These are phyloP conservation scores for Penicillium chermesinum DNA, from an alignment of 495 filamentous ascomycete species.

Conservation along the genomic window DNA sequence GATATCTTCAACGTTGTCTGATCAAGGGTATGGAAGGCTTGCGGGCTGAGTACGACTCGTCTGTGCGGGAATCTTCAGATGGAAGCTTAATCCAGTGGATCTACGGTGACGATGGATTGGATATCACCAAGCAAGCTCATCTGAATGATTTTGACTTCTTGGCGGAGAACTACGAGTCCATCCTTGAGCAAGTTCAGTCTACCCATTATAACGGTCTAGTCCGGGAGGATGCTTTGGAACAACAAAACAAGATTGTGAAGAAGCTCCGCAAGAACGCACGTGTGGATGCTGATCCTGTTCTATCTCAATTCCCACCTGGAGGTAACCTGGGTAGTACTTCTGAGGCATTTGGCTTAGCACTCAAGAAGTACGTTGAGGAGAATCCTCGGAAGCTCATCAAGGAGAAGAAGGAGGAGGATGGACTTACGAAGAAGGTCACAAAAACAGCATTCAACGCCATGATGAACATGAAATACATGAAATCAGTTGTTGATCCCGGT, in stretches of 20 bases:
- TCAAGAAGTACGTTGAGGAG: slow-evolving; percentile 61
- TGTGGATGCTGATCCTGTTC: slow-evolving; percentile 67
- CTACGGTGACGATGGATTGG: slow-evolving; percentile 94
- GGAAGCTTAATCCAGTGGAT: slow-evolving; percentile 91
- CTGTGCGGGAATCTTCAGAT: slow-evolving; percentile 82
- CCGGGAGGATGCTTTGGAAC: slow-evolving; percentile 42
- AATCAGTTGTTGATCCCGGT: slow-evolving; percentile 88
- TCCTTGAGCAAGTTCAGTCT: slow-evolving; percentile 50
- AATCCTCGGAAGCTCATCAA: slow-evolving; percentile 43
- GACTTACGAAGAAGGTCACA: slow-evolving; percentile 43
- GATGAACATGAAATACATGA: slow-evolving; percentile 86
- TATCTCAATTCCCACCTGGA: slow-evolving; percentile 67
- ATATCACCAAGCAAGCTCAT: slow-evolving; percentile 91
- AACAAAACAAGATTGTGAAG: slow-evolving; percentile 76
- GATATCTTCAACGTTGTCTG: slow-evolving; percentile 94
- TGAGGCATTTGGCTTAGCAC: slow-evolving; percentile 68
- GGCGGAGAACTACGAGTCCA: slow-evolving; percentile 64
- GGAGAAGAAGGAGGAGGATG: slow-evolving; percentile 62
- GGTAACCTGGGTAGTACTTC: slow-evolving; percentile 80
- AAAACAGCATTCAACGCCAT: slow-evolving; percentile 78
- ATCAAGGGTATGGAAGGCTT: slow-evolving; percentile 99
- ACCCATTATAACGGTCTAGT: slow-evolving; percentile 46
- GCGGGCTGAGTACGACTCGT: slow-evolving; percentile 85
- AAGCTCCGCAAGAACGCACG: slow-evolving; percentile 64
- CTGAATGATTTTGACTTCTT: slow-evolving; percentile 87